These are phyloP conservation scores for Fraxinus paxiana DNA, from an alignment of 305 asterid genomes.

Conservation along the genomic window DNA sequence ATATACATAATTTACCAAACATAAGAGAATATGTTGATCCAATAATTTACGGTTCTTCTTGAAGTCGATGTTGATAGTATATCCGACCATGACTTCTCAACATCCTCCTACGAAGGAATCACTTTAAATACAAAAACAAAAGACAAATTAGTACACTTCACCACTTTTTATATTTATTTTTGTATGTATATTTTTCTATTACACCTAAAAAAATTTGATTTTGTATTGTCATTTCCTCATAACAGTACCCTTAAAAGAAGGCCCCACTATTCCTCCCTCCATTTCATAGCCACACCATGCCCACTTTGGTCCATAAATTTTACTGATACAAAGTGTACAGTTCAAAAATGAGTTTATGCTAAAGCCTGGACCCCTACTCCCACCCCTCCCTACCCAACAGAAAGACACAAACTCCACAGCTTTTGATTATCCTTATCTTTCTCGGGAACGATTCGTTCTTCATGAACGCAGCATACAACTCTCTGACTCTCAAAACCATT, in stretches of 20 bases:
- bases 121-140: not conserved
- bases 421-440: conserved; percentile 48
- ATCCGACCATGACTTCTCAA: conserved; percentile 17
- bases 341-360: conserved; percentile 20
- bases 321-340: conserved; percentile 19
- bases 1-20: not conserved
- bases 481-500: not conserved
- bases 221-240: conserved; percentile 10
- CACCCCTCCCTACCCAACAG: conserved; percentile 9
- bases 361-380: not conserved
- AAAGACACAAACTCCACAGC: conserved; percentile 24
- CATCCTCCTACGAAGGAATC: conserved; percentile 1
- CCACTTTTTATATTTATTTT: not conserved
- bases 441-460: conserved; percentile 3
- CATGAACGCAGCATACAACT: not conserved
- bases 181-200: not conserved
- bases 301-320: conserved; percentile 10
- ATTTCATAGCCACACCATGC: conserved; percentile 23
- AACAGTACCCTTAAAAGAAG: not conserved
- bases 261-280: conserved; percentile 7
- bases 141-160: not conserved
- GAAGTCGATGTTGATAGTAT: not conserved
- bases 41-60: conserved; percentile 27
- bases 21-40: not conserved
- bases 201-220: not conserved